Base-by-base conservation (phyloP, 106 monocot genomes). In the Dendrobium chrysotoxum region DNA sequence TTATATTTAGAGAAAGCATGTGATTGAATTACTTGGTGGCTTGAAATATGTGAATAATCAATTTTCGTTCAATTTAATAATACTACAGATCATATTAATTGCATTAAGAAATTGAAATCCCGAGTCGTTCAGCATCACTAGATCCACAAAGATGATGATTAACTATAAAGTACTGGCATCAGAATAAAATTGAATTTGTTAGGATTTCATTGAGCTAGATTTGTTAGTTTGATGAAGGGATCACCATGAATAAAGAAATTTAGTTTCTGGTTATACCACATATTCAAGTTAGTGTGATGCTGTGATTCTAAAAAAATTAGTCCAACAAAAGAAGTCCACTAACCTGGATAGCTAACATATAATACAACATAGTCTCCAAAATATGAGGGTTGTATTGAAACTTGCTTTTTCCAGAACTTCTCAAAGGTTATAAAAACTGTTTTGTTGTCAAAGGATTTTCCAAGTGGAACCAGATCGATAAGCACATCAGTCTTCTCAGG, bases 301-400 rank as follows among this genome's bases (percentile, higher is more conserved):
- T 5, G 5, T n/a, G 57, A 17, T 57, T 44, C 44, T 44, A 50
- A 50, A 2, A 61, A 23, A 18, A 55, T 5, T 58, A 3, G 35
- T 35, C 1, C 11, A 3, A 13, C 50, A 50, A 50, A 50, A 50
- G 13, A 50, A 50, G 11, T 50, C 13, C 15, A 50, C 86, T 85
- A 57, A 97, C 96, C 96, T 85, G 94, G 92, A 80, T 97, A 97
- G 31, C 17, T 31, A 44, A 97, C 89, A 79, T 93, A 94, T 66
- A 97, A 75, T 6, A 97, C 92, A 82, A 87, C 89, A 89, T 89
- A 94, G 35, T 84, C 53, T 80, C 90, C 94, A 81, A 94, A 97
- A 82, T 68, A 77, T 71, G 78, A 77, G 13, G 76, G 44, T 79
- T 90, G 88, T 81, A 94, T 89, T 28, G 55, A 81, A 77, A 97